Evolutionary conservation across 1,284 basidiomycete genomes (phyloP).

Genomic region (Irpex sp.): DNA sequence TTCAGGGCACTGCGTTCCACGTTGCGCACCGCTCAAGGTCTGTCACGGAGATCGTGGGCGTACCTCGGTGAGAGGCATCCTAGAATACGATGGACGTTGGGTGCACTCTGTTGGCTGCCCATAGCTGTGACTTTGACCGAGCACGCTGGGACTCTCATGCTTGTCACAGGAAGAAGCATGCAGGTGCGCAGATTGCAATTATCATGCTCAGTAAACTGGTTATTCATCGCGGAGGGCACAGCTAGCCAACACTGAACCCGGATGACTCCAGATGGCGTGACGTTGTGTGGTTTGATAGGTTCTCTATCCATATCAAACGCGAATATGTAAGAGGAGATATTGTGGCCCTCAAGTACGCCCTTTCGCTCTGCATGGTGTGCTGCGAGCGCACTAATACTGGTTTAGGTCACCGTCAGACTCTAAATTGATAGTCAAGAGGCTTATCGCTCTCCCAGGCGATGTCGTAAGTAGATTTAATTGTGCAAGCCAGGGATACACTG

Average conservation of each 20-base stretch:
- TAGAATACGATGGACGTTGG: constrained; percentile 21
- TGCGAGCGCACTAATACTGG: not conserved
- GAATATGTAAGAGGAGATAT: constrained; percentile 58
- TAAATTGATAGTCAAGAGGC: constrained; percentile 59
- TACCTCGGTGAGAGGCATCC: constrained; percentile 13
- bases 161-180: constrained; percentile 68
- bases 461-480: constrained; percentile 25
- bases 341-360: constrained; percentile 51
- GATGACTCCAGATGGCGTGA: constrained; percentile 60
- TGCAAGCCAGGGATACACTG: not conserved
- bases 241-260: constrained; percentile 76
- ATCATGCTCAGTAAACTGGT: not conserved
- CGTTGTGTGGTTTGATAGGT: constrained; percentile 59
- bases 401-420: constrained; percentile 61
- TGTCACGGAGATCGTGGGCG: constrained; percentile 16
- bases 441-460: constrained; percentile 64
- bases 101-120: constrained; percentile 56
- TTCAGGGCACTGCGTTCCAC: not conserved
- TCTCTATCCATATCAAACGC: constrained; percentile 33
- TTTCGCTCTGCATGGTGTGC: not conserved
- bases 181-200: constrained; percentile 45
- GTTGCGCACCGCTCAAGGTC: not conserved
- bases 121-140: constrained; percentile 45
- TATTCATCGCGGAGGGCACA: constrained; percentile 21
- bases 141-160: constrained; percentile 50